phyloP scores from a whole-genome alignment of 768 basidiomycete genomes.

The Tephrocybe sp. region DNA sequence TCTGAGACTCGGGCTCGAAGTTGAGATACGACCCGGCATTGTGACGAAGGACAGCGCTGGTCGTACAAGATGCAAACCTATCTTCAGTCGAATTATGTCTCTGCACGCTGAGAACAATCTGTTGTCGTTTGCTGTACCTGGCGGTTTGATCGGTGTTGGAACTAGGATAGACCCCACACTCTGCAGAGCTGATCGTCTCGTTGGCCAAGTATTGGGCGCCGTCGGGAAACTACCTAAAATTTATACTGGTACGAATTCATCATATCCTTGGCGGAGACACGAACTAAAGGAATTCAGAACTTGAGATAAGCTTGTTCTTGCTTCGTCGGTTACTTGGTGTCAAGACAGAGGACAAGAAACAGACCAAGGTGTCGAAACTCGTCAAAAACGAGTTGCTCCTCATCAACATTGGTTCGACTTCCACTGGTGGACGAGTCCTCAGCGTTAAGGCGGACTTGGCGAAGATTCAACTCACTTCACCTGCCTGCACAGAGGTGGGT shows the following conservation, averaged over 20 bases:
- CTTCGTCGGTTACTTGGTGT: slow-evolving; percentile 96
- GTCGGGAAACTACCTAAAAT: slow-evolving; percentile 94
- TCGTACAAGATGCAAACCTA: slow-evolving; percentile 88
- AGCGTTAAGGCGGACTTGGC: slow-evolving; percentile 94
- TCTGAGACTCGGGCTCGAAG: slow-evolving; percentile 85
- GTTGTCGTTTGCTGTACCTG: slow-evolving; percentile 93
- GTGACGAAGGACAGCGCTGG: slow-evolving; percentile 94
- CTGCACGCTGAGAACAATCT: slow-evolving; percentile 95
- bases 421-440: slow-evolving; percentile 93
- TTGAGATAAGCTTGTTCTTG: slow-evolving; percentile 92
- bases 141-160: slow-evolving; percentile 97
- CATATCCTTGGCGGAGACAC: not conserved
- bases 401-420: slow-evolving; percentile 98
- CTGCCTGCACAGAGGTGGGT: slow-evolving; percentile 94
- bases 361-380: slow-evolving; percentile 92
- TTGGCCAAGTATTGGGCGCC: slow-evolving; percentile 94
- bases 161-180: slow-evolving; percentile 96
- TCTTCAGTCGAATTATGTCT: slow-evolving; percentile 88
- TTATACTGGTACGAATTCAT: slow-evolving; percentile 67
- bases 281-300: slow-evolving; percentile 66
- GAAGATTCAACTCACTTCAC: slow-evolving; percentile 90
- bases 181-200: slow-evolving; percentile 94
- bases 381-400: slow-evolving; percentile 89
- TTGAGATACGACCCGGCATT: slow-evolving; percentile 96
- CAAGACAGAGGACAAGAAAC: slow-evolving; percentile 98